Conservation (phyloP, 768 basidiomycete species). For the Phanerochaete sordida region DNA sequence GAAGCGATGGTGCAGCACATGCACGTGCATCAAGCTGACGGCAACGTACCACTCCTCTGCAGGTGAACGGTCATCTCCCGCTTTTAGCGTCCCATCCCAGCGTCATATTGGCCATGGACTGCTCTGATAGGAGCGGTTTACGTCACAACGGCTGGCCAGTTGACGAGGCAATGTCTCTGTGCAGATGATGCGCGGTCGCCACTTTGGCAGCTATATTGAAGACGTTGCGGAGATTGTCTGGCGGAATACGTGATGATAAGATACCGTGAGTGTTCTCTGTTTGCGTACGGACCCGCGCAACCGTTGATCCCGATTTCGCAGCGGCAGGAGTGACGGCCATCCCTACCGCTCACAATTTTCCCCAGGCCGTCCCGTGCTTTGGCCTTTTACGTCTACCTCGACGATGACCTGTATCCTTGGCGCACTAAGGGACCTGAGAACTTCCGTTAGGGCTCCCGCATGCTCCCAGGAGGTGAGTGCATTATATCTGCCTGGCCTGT, state of each 20-base stretch:
- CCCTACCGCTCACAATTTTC: not conserved
- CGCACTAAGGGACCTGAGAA: not conserved
- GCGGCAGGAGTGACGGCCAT: not conserved
- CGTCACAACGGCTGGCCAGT: not conserved
- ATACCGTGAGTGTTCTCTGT: not conserved
- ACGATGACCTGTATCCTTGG: not conserved
- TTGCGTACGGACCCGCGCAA: conserved; percentile 1
- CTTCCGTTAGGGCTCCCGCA: not conserved
- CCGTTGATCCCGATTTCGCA: not conserved
- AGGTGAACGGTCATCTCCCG: not conserved
- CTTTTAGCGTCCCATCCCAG: not conserved
- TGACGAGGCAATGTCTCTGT: not conserved
- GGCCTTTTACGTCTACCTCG: not conserved
- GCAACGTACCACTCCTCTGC: not conserved
- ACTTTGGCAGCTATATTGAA: not conserved
- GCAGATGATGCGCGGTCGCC: not conserved
- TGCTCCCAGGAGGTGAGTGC: not conserved
- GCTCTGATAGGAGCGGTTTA: not conserved
- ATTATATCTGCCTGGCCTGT: too few relatives aligned
- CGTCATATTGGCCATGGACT: not conserved
- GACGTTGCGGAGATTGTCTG: conserved; percentile 1
- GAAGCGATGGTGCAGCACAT: not conserved
- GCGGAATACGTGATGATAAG: not conserved
- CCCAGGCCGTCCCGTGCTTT: not conserved
- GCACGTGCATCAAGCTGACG: not conserved